Percentiles rank a stretch among this genome's conserved stretches.
Evolutionary conservation across 345 rosid genomes (phyloP).

Genomic region (Camelina laxa): DNA sequence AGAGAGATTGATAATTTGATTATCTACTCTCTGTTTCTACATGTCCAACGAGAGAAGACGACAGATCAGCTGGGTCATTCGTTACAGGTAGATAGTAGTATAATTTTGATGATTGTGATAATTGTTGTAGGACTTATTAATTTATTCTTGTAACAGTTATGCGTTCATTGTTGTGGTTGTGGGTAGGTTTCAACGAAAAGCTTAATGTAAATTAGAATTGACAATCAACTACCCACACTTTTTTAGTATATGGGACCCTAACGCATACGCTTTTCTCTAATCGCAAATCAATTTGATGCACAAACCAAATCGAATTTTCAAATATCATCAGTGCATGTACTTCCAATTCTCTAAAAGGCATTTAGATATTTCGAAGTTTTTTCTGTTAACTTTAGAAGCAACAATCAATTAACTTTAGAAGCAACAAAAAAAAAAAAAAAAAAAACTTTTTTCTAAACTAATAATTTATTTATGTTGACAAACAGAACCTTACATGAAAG

Average conservation of each 20-base stretch:
- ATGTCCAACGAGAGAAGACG: slow-evolving; percentile 25
- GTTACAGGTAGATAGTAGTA: slow-evolving; percentile 10
- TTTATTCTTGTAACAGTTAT: slow-evolving; percentile 4
- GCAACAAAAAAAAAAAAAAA: neutral
- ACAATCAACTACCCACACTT: neutral
- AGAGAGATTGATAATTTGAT: neutral
- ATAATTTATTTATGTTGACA: slow-evolving; percentile 32
- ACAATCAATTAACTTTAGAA: no score
- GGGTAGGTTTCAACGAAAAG: slow-evolving; percentile 15
- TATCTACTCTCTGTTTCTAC: neutral
- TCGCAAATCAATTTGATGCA: neutral
- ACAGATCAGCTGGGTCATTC: neutral
- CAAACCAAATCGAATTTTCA: neutral
- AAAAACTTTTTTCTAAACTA: neutral
- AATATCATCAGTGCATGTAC: neutral
- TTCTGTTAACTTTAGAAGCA: neutral
- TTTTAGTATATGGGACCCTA: neutral
- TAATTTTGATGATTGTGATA: neutral
- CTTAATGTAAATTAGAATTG: neutral
- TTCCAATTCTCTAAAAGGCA: neutral
- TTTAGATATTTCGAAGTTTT: neutral
- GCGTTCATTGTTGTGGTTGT: slow-evolving; percentile 15
- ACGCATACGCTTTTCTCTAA: neutral
- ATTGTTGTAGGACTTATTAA: neutral
- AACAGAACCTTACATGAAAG: slow-evolving; percentile 27